These are phyloP conservation scores for Vanrija humicola DNA, from an alignment of 1,284 basidiomycete species.

Conservation along the genomic window DNA sequence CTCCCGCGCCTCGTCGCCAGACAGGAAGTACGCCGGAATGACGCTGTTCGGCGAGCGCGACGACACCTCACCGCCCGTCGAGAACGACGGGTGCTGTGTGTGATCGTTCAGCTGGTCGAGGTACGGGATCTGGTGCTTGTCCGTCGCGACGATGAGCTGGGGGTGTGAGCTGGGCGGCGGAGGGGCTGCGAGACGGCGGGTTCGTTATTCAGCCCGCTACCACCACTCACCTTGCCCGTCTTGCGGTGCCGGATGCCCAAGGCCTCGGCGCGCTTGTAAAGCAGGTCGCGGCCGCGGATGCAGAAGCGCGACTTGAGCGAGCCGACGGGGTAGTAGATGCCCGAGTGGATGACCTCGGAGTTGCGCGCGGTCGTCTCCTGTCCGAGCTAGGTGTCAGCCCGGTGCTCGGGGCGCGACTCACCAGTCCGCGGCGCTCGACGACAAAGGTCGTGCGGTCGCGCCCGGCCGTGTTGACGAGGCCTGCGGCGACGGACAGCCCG, in stretches of 20 bases:
- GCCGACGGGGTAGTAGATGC: conserved; percentile 63
- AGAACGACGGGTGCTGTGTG: conserved; percentile 51
- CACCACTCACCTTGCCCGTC: conserved; percentile 62
- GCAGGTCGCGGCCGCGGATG: conserved; percentile 75
- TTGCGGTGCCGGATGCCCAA: conserved; percentile 66
- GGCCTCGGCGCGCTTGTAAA: conserved; percentile 73
- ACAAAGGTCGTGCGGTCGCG: conserved; percentile 69
- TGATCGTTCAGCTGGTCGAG: conserved; percentile 66
- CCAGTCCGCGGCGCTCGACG: conserved; percentile 69
- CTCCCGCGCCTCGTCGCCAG: conserved; percentile 64
- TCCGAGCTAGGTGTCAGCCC: conserved; percentile 50
- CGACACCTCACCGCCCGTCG: conserved; percentile 1
- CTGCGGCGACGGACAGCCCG: conserved; percentile 80
- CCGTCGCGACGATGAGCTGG: conserved; percentile 69
- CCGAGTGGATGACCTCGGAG: conserved; percentile 90
- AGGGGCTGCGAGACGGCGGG: too few species aligned
- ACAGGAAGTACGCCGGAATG: conserved; percentile 66
- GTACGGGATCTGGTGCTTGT: conserved; percentile 62
- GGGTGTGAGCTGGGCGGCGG: not conserved
- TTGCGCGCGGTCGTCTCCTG: conserved; percentile 88
- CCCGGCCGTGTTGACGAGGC: conserved; percentile 64
- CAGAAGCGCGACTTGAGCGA: conserved; percentile 87
- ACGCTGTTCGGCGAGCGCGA: conserved; percentile 34
- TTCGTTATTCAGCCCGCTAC: too few species aligned
- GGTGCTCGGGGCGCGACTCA: conserved; percentile 21